Evolutionary conservation across 805 yeast species (phyloP), one percentile per base, ranked within the genome.

Genomic region (Myxozyma sirexii): DNA sequence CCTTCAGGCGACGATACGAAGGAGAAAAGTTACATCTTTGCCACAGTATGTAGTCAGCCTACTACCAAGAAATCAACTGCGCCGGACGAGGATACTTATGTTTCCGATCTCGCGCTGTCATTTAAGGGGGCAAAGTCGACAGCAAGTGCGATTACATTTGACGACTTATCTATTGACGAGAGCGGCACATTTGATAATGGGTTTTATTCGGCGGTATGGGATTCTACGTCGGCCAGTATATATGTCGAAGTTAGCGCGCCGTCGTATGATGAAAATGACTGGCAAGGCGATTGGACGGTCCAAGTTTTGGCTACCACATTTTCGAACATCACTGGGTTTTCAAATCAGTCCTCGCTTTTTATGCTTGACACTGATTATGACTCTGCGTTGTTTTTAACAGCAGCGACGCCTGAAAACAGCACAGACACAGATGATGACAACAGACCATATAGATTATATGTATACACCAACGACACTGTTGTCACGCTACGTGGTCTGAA

Each of bases 361-460:
- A 4, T 23, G 26, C 51, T 59, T 24, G 64, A 60, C 17, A 54
- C 64, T 5, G 64, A 56, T 33, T 43, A 52, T 15, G 31, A 31
- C 38, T 35, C 56, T 7, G 64, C 56, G 26, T 47, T 61, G 17
- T 38, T 61, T 5, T 49, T 55, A 3, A 42, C 59, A 4, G 53
- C 53, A 3, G 42, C 52, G 45, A 19, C 53, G 8, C 38, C 56
- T 15, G 26, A 41, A 12, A 27, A 38, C 15, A 50, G 41, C 19
- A 37, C 47, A 21, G 21, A 47, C 8, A 12, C 53, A 7, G 47
- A 23, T 23, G 33, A 48, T n/a, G 37, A 39, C 6, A 38, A 24
- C 15, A 50, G 54, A 5, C 59, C 56, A 4, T 66, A 54, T 38
- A 12, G 79, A 67, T 67, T 87, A 1, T 86, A 81, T 64, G 74